Base-by-base conservation (phyloP, 257 asterid species). In the Plectranthus barbatus region DNA sequence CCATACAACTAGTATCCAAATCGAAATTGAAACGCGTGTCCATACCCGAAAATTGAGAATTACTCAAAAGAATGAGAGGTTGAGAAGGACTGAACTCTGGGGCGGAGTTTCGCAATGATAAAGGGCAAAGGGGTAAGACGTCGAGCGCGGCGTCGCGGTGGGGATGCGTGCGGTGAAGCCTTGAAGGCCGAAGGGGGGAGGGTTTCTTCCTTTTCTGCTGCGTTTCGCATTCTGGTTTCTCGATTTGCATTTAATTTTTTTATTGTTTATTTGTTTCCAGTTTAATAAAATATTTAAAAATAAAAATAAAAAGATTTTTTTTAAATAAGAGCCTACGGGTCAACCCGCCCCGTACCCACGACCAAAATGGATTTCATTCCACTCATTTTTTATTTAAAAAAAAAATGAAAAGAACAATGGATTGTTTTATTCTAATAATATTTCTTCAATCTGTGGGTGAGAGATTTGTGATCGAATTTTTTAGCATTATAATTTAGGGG, bases 191-290 rank as follows among this genome's bases (percentile, higher is more conserved):
- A 39, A 57, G 64, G 48, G 62, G 62, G 19, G 26, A 36, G 62
- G 62, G 50, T 57, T 57, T 39, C 36, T 57, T 47, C 64, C 64
- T 57, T 57, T 37, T 40, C 36, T 57, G 64, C 64, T 12, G 20
- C 64, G 64, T 39, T 37, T 39, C 20, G 64, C 64, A 57, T 57
- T 57, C 64, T 57, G 64, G 21, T 39, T 57, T 57, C 64, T 57
- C 50, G 20, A 57, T 39, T 20, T 39, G 36, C 50, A 40, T 57
- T 56, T 18, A 39, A 36, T 57, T 57, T 57, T 26, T 55, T 57
- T 57, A 57, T 57, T 57, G 64, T 12, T 57, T 37, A 57, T 57
- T 57, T 37, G 36, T 12, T 57, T 57, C n/a, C 21, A 17, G 33
- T 57, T 57, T 20, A 7, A n/a, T 37, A 40, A 57, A n/a, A n/a